Conservation (phyloP, 1,139 yeast species). For the Kluyveromyces sp. region DNA sequence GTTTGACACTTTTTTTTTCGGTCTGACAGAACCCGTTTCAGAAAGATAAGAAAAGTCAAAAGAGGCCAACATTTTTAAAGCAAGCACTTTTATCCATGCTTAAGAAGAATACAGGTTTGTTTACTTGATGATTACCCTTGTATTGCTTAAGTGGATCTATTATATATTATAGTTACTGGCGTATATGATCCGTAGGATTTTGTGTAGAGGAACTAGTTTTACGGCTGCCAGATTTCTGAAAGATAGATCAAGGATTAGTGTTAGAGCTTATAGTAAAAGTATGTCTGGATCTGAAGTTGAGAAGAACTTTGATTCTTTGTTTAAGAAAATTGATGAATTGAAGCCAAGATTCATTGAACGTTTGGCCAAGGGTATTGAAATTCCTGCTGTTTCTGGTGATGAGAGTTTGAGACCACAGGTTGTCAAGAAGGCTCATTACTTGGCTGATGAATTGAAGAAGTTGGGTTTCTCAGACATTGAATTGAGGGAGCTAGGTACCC, state of each 20-base stretch:
- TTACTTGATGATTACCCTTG: too few relatives aligned
- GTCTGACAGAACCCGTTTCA: too few relatives aligned
- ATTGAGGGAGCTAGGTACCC: constrained; percentile 74
- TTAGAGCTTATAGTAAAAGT: background rate
- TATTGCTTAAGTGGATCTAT: too few relatives aligned
- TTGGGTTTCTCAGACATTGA: constrained; percentile 81
- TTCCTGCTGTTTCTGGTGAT: constrained; percentile 92
- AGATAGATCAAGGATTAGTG: background rate
- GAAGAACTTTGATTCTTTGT: constrained; percentile 27
- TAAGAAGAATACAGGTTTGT: too few relatives aligned
- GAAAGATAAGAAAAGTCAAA: background rate
- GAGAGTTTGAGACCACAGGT: constrained; percentile 82
- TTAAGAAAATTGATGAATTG: constrained; percentile 58
- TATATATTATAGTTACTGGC: too few relatives aligned
- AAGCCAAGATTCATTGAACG: constrained; percentile 63
- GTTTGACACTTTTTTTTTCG: background rate
- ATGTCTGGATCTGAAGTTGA: constrained; percentile 15
- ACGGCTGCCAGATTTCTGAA: background rate
- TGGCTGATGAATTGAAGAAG: constrained; percentile 55
- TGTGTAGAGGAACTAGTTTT: background rate
- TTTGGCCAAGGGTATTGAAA: constrained; percentile 74
- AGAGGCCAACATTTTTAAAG: background rate
- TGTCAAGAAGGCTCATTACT: constrained; percentile 74
- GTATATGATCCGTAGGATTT: too few relatives aligned
- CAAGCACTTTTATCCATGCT: too few relatives aligned